A percentile compares a stretch with the other conserved stretches of the same genome.
Conservation (phyloP, 2,329 filamentous ascomycete species). For the Rugonectria rugulosa region DNA sequence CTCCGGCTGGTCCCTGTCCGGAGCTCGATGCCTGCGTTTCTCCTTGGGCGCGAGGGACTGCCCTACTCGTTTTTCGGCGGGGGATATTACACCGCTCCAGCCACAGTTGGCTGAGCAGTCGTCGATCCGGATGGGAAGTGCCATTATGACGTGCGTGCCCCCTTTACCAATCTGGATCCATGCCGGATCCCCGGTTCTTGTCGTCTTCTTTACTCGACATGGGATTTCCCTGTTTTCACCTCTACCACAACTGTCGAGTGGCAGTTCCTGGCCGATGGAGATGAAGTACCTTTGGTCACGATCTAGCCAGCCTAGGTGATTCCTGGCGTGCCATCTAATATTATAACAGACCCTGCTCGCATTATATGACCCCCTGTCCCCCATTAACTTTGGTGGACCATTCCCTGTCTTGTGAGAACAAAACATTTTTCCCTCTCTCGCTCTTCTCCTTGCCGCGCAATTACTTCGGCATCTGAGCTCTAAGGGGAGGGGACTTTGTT, state of each 20-base stretch:
- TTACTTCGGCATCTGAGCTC: conserved; percentile 30
- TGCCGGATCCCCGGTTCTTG: conserved; percentile 31
- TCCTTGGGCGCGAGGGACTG: conserved; percentile 21
- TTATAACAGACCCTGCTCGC: conserved; percentile 43
- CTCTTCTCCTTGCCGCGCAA: conserved; percentile 38
- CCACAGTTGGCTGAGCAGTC: conserved; percentile 34
- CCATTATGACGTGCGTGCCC: conserved; percentile 36
- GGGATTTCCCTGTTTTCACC: conserved; percentile 34
- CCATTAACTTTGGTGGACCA: conserved; percentile 29
- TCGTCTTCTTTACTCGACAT: conserved; percentile 21
- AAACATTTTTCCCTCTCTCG: conserved; percentile 33
- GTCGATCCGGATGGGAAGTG: conserved; percentile 30
- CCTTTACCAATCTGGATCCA: conserved; percentile 35
- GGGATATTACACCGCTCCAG: conserved; percentile 28
- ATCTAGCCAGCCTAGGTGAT: conserved; percentile 34
- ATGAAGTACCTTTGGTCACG: conserved; percentile 31
- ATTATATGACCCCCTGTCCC: conserved; percentile 41
- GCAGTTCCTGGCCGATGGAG: conserved; percentile 37
- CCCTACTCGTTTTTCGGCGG: conserved; percentile 26
- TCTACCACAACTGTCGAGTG: conserved; percentile 34
- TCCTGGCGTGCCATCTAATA: conserved; percentile 39
- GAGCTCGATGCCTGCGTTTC: conserved; percentile 20
- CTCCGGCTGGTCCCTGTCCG: conserved; percentile 25
- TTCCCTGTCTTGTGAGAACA: conserved; percentile 29
- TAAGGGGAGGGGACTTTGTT: conserved; percentile 27